Evolutionary conservation across 1,139 yeast genomes (phyloP), one percentile per base, ranked within the genome.

Genomic region (Geotrichum reessii): DNA sequence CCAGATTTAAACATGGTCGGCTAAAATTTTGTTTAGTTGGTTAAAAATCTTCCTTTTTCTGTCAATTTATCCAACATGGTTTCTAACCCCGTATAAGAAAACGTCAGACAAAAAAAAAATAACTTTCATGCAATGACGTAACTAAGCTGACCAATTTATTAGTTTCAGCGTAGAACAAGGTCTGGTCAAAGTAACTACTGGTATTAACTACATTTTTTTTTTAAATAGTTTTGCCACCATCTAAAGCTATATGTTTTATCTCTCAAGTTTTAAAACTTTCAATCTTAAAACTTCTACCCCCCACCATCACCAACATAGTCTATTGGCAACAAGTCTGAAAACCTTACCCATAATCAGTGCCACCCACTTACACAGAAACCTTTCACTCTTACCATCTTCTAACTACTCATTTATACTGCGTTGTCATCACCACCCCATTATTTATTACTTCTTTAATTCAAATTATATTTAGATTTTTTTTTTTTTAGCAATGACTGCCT

Each of bases 401-500:
- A n/a, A 3, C 19, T 37, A 37, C 21, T 17, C n/a, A n/a, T n/a
- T 17, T 11, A 19, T 37, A 14, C 17, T 37, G 7, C 7, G 2
- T 19, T 19, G 17, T 37, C 17, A 2, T 5, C 5, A 37, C 44
- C 17, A 14, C 14, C 42, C 3, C 12, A 7, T 37, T 37, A 37
- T 37, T 37, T 37, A 37, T 37, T 31, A 12, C n/a, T 31, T 31
- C 11, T 37, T 8, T 5, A 12, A 5, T 8, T 8, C 44, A 37
- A 3, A 2, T 33, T 12, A 12, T 9, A 37, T 37, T 7, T 37
- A 37, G 17, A 37, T 1, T 37, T 37, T 8, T n/a, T 25, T 1
- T 37, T 37, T 8, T n/a, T 25, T 5, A 7, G 31, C 19, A 40
- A 54, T 46, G 52, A 65, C 67, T 68, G 62, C 71, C 19, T 62